Evolutionary conservation across 371 early-diverging fungal genomes (phyloP).

Genomic region (Sporodiniella umbellata): DNA sequence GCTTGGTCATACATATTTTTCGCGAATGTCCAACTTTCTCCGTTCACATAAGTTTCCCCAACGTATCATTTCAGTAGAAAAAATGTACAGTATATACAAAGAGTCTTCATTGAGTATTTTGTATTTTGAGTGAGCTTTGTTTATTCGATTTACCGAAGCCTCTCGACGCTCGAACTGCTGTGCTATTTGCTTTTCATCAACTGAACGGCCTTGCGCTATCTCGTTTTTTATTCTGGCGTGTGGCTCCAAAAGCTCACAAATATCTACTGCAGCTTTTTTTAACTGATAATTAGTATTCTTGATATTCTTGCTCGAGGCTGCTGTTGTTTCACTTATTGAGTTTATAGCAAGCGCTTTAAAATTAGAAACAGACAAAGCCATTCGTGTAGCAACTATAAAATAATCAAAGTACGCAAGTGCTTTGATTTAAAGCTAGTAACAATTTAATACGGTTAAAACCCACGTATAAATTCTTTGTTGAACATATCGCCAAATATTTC

Average conservation of each 20-base stretch:
- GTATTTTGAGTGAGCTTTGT: conserved; percentile 52
- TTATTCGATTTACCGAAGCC: conserved; percentile 36
- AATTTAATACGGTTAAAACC: neutral
- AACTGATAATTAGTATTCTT: conserved; percentile 37
- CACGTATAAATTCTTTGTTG: conserved; percentile 46
- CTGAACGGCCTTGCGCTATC: conserved; percentile 13
- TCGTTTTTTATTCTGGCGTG: conserved; percentile 37
- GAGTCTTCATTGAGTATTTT: conserved; percentile 49
- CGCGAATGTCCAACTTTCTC: conserved; percentile 38
- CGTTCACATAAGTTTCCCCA: conserved; percentile 52
- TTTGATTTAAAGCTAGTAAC: no score
- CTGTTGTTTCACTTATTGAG: conserved; percentile 34
- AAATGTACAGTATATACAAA: conserved; percentile 43
- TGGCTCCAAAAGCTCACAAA: conserved; percentile 40
- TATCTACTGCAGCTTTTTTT: no score
- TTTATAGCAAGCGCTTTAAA: conserved; percentile 52
- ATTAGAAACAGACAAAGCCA: conserved; percentile 39
- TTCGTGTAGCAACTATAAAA: conserved; percentile 17
- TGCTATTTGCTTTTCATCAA: conserved; percentile 18
- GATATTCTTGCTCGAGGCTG: conserved; percentile 48
- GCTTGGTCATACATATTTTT: conserved; percentile 34
- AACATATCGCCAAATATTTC: conserved; percentile 31
- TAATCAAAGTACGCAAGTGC: neutral
- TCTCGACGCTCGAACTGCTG: conserved; percentile 31
- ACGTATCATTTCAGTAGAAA: conserved; percentile 40